Base-by-base conservation (phyloP, 768 basidiomycete genomes). In the Leccinum truebloodii region DNA sequence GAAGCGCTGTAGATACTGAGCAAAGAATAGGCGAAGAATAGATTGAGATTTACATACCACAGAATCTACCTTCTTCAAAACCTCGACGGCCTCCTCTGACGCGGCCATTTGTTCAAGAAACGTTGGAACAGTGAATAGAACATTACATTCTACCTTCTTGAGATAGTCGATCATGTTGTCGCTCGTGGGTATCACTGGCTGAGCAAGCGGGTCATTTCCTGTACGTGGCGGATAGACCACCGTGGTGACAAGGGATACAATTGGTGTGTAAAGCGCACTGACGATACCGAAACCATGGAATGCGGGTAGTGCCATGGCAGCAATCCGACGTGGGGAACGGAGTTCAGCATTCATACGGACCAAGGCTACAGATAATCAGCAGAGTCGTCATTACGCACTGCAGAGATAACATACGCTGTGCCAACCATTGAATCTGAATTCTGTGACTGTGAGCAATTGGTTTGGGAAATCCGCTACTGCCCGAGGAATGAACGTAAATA, bases 381-480 rank as follows among this genome's bases (percentile, higher is more conserved):
- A 34, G 0, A 7, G 5, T 18, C 5, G 18, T 24, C 16, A 0
- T 16, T n/a, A 37, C 0, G 16, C 24, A 26, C 2, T n/a, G 6
- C 2, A 3, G 13, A 22, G 3, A 24, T 12, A 7, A 67, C 77
- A 51, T 65, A 81, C 81, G 65, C 12, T 73, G 70, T 1, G 59
- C 44, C 6, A 72, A 57, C 74, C 78, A 78, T 30, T 81, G 73
- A 5, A 71, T 55, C 28, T 79, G 55, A 9, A 67, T 65, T 26
- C 65, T 68, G 55, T 78, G 69, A 1, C 69, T 77, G 48, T 78
- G 71, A 2, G 72, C 62, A 28, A 83, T 78, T 1, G 80, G 75
- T 64, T 81, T 83, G 2, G 81, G 81, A 34, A 80, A 71, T 18
- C 80, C 82, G 4, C 79, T 81, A 4, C 80, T 81, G 13, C 81